These are phyloP conservation scores for Linderina pennispora DNA, from an alignment of 192 early-diverging fungal species.

Conservation along the genomic window DNA sequence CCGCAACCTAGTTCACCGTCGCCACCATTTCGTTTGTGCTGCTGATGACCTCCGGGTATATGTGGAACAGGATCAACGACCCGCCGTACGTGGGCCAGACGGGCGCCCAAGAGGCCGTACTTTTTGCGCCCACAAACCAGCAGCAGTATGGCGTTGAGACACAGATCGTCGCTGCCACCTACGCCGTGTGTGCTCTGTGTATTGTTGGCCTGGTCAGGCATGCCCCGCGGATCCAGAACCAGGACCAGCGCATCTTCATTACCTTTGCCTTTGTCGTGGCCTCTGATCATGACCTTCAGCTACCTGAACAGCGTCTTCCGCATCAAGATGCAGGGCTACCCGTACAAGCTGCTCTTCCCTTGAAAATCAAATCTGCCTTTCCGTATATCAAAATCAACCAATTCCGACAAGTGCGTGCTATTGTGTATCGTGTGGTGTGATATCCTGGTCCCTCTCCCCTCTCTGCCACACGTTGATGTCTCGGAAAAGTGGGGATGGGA, in stretches of 20 bases:
- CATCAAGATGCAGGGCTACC: constrained; percentile 41
- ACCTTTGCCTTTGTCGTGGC: constrained; percentile 27
- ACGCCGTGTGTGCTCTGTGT: constrained; percentile 37
- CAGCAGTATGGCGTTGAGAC: constrained; percentile 45
- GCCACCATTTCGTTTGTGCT: constrained; percentile 34
- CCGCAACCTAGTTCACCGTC: constrained; percentile 27
- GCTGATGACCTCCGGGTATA: constrained; percentile 46
- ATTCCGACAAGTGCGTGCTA: too few species aligned
- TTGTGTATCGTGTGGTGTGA: too few species aligned
- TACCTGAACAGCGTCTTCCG: constrained; percentile 48
- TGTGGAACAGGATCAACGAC: constrained; percentile 46
- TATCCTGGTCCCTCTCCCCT: too few species aligned
- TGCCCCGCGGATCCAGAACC: constrained; percentile 24
- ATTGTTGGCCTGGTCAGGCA: constrained; percentile 41
- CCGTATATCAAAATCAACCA: too few species aligned
- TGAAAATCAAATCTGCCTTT: constrained; percentile 3
- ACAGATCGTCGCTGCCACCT: constrained; percentile 42
- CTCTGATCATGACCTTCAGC: constrained; percentile 36
- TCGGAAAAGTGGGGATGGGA: too few species aligned
- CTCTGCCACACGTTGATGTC: too few species aligned
- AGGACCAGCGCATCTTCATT: constrained; percentile 35
- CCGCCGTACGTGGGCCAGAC: constrained; percentile 40
- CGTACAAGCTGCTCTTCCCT: constrained; percentile 36
- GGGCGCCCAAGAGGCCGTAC: constrained; percentile 19
- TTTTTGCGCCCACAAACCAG: constrained; percentile 36